These are phyloP conservation scores for Piromyces finnis DNA, from an alignment of 192 early-diverging fungal species.

Conservation along the genomic window DNA sequence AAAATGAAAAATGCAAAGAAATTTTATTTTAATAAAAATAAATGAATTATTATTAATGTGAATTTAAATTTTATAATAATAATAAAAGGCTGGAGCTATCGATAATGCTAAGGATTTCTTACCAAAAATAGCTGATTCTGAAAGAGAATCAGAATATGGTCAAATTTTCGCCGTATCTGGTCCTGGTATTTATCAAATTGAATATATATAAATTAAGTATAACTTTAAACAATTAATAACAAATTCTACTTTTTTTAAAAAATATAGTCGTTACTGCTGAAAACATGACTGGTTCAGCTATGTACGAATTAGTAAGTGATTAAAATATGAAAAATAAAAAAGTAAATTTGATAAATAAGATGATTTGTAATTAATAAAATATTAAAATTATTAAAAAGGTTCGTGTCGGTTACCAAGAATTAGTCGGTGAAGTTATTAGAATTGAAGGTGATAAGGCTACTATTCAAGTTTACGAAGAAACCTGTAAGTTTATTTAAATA, in stretches of 20 bases:
- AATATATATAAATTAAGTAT: not conserved
- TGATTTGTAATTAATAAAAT: not conserved
- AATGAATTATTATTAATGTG: no score
- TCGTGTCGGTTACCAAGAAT: constrained; percentile 89
- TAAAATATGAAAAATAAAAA: not conserved
- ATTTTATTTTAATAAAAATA: no score
- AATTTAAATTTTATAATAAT: no score
- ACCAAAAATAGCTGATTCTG: constrained; percentile 68
- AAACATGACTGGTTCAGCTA: constrained; percentile 89
- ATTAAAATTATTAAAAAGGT: constrained; percentile 30
- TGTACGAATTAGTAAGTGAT: constrained; percentile 83
- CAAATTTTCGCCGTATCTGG: constrained; percentile 95
- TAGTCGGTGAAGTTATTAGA: constrained; percentile 99
- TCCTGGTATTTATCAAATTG: constrained; percentile 51
- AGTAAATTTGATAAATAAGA: no score
- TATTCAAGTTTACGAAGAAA: constrained; percentile 99
- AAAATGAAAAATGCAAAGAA: no score
- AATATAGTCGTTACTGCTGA: constrained; percentile 88
- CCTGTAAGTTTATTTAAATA: constrained; percentile 38
- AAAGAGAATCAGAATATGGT: constrained; percentile 72
- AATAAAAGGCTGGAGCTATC: constrained; percentile 4
- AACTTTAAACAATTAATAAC: no score
- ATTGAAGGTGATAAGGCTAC: constrained; percentile 99
- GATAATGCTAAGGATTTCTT: constrained; percentile 44
- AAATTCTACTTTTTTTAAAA: not conserved